Evolutionary conservation across 345 rosid genomes (phyloP).

Genomic region (Syzygium jambos): DNA sequence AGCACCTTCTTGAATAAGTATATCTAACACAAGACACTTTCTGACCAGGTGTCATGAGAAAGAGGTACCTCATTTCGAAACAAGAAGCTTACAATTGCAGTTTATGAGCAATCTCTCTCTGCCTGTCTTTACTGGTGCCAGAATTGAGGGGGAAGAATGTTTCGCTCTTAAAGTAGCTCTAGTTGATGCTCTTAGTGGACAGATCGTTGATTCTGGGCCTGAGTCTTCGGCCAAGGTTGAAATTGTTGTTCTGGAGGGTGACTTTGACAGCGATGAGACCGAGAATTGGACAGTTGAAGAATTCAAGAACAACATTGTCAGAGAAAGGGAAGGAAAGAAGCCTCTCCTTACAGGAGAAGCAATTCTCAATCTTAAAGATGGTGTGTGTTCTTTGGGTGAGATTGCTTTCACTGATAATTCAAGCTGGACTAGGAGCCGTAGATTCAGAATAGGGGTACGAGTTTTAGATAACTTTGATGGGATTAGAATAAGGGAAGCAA

Average conservation of each 20-base stretch:
- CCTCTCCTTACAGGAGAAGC: constrained; percentile 82
- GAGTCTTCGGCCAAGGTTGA: constrained; percentile 76
- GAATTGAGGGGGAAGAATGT: constrained; percentile 80
- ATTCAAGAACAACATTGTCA: constrained; percentile 76
- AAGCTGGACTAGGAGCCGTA: constrained; percentile 99
- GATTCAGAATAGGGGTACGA: constrained; percentile 84
- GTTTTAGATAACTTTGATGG: constrained; percentile 57
- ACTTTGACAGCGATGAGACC: constrained; percentile 65
- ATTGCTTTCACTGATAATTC: constrained; percentile 96
- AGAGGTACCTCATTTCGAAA: constrained; percentile 40
- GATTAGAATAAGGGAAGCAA: constrained; percentile 58
- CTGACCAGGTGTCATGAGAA: constrained; percentile 58
- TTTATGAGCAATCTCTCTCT: constrained; percentile 64
- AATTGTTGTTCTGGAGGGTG: constrained; percentile 89
- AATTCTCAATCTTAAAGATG: constrained; percentile 56
- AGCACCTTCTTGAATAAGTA: neutral
- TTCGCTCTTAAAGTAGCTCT: constrained; percentile 58
- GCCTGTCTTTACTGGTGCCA: constrained; percentile 92
- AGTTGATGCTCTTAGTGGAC: constrained; percentile 53
- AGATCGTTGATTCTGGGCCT: constrained; percentile 47
- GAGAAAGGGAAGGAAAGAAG: constrained; percentile 95
- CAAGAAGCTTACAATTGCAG: constrained; percentile 61
- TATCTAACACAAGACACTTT: neutral
- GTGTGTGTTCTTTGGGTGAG: constrained; percentile 56
- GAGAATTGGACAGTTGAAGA: constrained; percentile 72